Base-by-base conservation (phyloP, 2,329 filamentous ascomycete genomes). In the Lomentospora prolificans region DNA sequence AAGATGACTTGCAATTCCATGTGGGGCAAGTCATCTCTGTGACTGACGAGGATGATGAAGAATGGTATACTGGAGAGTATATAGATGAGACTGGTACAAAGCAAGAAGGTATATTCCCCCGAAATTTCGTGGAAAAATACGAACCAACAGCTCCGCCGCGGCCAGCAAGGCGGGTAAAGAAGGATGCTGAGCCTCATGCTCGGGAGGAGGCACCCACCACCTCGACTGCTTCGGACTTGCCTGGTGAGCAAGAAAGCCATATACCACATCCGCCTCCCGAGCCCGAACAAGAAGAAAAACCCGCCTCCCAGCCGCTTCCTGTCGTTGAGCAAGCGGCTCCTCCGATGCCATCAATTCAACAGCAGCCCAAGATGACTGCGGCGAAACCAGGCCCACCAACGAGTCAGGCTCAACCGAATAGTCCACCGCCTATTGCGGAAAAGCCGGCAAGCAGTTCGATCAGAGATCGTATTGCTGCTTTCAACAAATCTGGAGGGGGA, bases 121-220 rank as follows among this genome's bases (percentile, higher is more conserved):
- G 87, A 68, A 99, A 97, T 73, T 99, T 99, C 68, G 94, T 99
- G 66, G 94, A 99, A 72, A 90, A 86, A 72, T 95, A 90, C 71
- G 92, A 97, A 69, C 94, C 94, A 36, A 87, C 85, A 57, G 87
- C 92, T 60, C 94, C 94, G 58, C 90, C 91, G 58, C 84, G 94
- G 58, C 94, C 94, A 57, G 80, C 82, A 60, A 84, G 94, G 14
- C 85, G 89, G 61, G 72, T 80, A 54, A 91, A 86, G 75, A 87
- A 83, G 67, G 83, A 86, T 36, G 57, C 67, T 24, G 70, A 72
- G 50, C 53, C 39, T 50, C 60, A 61, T 46, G 51, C 58, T 6
- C 60, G 62, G 9, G 61, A 63, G 39, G 51, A 31, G 27, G 27
- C 10, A 50, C 51, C 56, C 25, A 25, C 19, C 36, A n/a, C 62